Evolutionary conservation across 768 basidiomycete genomes (phyloP).

Genomic region (Pleurotus ostreatus): DNA sequence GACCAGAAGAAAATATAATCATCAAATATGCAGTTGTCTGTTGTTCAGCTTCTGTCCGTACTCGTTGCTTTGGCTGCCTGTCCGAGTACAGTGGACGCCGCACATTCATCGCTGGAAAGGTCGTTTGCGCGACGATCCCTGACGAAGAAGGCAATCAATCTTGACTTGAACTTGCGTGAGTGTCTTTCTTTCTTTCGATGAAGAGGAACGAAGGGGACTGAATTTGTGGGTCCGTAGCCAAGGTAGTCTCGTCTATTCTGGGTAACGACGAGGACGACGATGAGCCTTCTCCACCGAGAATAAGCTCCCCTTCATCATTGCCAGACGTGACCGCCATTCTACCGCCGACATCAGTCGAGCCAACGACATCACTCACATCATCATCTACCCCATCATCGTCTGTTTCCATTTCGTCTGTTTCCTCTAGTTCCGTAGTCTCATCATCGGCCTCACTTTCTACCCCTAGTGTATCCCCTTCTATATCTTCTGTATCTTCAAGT

Average conservation of each 20-base stretch:
- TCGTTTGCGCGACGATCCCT: constrained; percentile 5
- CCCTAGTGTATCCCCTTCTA: neutral
- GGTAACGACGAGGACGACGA: neutral
- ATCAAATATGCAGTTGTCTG: constrained; percentile 5
- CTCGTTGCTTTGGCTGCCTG: constrained; percentile 5
- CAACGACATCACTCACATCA: neutral
- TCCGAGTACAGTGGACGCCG: constrained; percentile 5
- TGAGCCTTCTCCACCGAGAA: neutral
- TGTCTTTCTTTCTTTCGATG: neutral
- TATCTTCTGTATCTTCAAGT: neutral
- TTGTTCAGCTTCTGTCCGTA: constrained; percentile 1
- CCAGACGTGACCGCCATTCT: constrained; percentile 3
- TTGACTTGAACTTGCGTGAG: neutral
- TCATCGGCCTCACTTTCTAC: neutral
- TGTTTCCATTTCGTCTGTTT: neutral
- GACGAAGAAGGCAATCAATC: neutral
- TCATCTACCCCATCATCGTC: neutral
- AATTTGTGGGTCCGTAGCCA: neutral
- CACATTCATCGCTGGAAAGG: constrained; percentile 7
- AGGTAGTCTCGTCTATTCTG: neutral
- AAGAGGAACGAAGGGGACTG: neutral
- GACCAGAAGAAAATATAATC: neutral
- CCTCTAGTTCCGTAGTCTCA: neutral
- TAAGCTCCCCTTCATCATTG: neutral
- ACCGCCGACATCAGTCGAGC: constrained; percentile 1